Evolutionary conservation across 2,329 filamentous ascomycete species (phyloP).

Genomic region (Phoma sp.): DNA sequence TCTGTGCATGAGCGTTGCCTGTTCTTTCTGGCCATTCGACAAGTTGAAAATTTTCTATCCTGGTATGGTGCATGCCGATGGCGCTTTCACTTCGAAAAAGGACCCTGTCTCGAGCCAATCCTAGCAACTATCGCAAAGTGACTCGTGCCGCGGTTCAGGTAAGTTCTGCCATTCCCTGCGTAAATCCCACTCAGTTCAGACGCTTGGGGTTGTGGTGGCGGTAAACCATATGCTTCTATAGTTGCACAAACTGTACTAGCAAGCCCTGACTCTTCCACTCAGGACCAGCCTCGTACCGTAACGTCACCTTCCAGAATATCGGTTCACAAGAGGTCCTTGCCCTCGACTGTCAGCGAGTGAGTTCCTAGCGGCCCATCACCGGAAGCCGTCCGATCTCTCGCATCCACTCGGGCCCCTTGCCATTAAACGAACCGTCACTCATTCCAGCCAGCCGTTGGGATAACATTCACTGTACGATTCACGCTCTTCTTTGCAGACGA

Average conservation of each 20-base stretch:
- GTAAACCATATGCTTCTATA: slow-evolving; percentile 15
- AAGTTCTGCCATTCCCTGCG: slow-evolving; percentile 24
- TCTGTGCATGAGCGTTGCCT: slow-evolving; percentile 17
- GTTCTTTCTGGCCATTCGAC: slow-evolving; percentile 9
- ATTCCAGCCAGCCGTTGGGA: slow-evolving; percentile 26
- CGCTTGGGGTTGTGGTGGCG: slow-evolving; percentile 20
- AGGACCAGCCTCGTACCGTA: slow-evolving; percentile 35
- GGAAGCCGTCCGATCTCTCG: slow-evolving; percentile 19
- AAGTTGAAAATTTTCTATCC: slow-evolving; percentile 17
- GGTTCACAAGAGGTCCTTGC: slow-evolving; percentile 21
- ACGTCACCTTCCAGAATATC: slow-evolving; percentile 32
- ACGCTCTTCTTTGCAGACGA: slow-evolving; percentile 15
- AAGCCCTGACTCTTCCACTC: slow-evolving; percentile 23
- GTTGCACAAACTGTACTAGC: slow-evolving; percentile 32
- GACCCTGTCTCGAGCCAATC: slow-evolving; percentile 14
- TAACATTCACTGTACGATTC: slow-evolving; percentile 24
- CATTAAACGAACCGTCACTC: slow-evolving; percentile 24
- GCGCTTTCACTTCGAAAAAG: slow-evolving; percentile 9
- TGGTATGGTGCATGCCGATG: slow-evolving; percentile 11
- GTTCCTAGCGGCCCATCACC: slow-evolving; percentile 24
- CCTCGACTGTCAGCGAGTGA: slow-evolving; percentile 12
- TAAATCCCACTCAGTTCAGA: slow-evolving; percentile 24
- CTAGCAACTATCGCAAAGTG: slow-evolving; percentile 21
- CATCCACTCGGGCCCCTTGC: slow-evolving; percentile 27
- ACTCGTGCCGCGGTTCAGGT: slow-evolving; percentile 29